phyloP scores from a whole-genome alignment of 345 rosid genomes.

The Gossypium rotundifolium region DNA sequence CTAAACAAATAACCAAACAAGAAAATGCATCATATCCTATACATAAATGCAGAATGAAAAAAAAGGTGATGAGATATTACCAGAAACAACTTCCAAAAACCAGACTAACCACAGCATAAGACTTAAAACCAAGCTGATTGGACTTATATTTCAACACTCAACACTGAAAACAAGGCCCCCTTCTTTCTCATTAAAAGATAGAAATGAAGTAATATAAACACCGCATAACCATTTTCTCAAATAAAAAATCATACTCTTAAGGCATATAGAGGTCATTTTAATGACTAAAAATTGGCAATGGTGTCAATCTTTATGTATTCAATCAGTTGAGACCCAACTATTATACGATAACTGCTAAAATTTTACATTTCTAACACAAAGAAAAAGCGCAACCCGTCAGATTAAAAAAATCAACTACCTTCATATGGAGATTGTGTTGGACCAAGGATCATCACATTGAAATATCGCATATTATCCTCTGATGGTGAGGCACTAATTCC shows the following conservation, averaged over 20 bases:
- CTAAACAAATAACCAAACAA: constrained; percentile 33
- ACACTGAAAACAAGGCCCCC: background rate
- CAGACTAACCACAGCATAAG: background rate
- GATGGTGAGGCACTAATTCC: constrained; percentile 98
- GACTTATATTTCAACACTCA: background rate
- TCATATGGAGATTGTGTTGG: constrained; percentile 95
- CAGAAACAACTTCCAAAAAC: background rate
- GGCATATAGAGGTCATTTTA: background rate
- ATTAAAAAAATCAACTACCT: constrained; percentile 38
- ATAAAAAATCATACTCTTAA: background rate
- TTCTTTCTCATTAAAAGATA: background rate
- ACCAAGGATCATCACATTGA: constrained; percentile 96
- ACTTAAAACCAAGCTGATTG: background rate
- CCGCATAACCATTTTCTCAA: background rate
- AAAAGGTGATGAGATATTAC: background rate
- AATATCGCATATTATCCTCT: constrained; percentile 92
- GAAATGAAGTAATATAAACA: background rate
- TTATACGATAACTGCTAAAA: background rate
- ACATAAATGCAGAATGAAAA: background rate
- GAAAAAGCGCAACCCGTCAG: background rate
- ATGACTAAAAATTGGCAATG: background rate
- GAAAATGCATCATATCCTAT: constrained; percentile 9
- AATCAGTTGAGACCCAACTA: background rate
- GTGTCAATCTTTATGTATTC: background rate
- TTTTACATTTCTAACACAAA: background rate